phyloP scores from a whole-genome alignment of 2,329 filamentous ascomycete species.

The Scedosporium aurantiacum region DNA sequence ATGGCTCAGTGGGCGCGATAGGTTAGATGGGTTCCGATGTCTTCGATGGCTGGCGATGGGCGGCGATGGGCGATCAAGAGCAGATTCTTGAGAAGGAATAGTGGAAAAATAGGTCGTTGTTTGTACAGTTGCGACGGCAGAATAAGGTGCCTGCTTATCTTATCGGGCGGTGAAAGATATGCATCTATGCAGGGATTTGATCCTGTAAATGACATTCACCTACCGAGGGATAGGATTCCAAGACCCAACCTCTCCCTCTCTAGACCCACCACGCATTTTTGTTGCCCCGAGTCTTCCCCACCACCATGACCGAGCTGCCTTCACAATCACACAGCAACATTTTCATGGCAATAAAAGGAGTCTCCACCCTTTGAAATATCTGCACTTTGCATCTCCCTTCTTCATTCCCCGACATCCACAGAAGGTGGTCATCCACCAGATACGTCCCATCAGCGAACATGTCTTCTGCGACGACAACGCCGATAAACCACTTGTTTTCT shows the following conservation, averaged over 20 bases:
- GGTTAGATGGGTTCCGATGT: too few species aligned
- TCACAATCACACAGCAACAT: too few species aligned
- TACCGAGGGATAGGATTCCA: slow-evolving; percentile 8
- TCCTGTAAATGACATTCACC: slow-evolving; percentile 7
- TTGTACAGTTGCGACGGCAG: neutral
- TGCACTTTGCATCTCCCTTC: neutral
- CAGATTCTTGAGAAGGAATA: neutral
- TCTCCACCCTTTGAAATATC: neutral
- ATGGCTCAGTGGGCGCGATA: too few species aligned
- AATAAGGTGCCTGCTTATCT: neutral
- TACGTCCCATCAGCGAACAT: neutral
- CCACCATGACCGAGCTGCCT: too few species aligned
- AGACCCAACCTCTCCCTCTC: too few species aligned
- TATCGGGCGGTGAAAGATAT: slow-evolving; percentile 1
- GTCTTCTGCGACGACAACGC: slow-evolving; percentile 6
- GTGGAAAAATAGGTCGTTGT: neutral
- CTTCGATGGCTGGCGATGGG: neutral
- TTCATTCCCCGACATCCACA: neutral
- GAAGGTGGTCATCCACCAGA: neutral
- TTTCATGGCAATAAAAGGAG: too few species aligned
- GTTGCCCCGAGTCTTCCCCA: too few species aligned
- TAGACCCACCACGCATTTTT: neutral
- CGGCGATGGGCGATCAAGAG: neutral
- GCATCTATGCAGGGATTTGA: slow-evolving; percentile 5
- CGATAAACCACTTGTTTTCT: slow-evolving; percentile 4